Base-by-base conservation (phyloP, 2,329 filamentous ascomycete species). In the Chrysosporium keratinophilum region DNA sequence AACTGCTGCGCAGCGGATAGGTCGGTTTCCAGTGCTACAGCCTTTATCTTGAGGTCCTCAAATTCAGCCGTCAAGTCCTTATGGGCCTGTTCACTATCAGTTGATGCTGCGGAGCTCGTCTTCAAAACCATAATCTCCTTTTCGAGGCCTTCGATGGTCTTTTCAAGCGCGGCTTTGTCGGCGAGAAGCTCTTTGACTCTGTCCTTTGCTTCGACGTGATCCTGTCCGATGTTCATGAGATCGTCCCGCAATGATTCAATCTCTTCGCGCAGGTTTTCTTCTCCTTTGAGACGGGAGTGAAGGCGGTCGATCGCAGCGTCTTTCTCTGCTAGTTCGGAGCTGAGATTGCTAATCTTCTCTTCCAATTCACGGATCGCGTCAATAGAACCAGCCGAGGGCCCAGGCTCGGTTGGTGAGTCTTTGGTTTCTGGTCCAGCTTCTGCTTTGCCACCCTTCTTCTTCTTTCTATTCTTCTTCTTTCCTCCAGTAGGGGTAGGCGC, bases 401-500 rank as follows among this genome's bases (percentile, higher is more conserved):
- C 17, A 11, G 40, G 47, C 48, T 54, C 65, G 1, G 67, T 63
- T 14, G 74, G 70, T 57, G 3, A 70, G 6, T 59, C 52, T 51
- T 62, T 50, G 57, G 66, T 63, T 10, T 59, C 49, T 12, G 63
- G 47, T n/a, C 71, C 68, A 7, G 74, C 69, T 5, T 69, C 67
- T 5, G 68, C 68, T 58, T 79, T 81, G 33, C 77, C 79, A 15
- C 80, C 81, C 74, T 90, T 91, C 70, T 84, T 86, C 78, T 94
- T 95, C 75, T 91, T 95, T 67, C 87, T 87, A 59, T 89, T 94
- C 69, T 87, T 90, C 70, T 88, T 94, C 71, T 89, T 91, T 56
- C 72, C 72, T 10, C 74, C 68, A 12, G 64, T 69, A 12, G 70
- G 65, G 31, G 62, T 60, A 15, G 62, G 55, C 4, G 43, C 15